Percentiles rank a stretch among this genome's conserved stretches.
These are phyloP conservation scores for Hyaloscypha bicolor DNA, from an alignment of 495 filamentous ascomycete genomes.

Conservation along the genomic window DNA sequence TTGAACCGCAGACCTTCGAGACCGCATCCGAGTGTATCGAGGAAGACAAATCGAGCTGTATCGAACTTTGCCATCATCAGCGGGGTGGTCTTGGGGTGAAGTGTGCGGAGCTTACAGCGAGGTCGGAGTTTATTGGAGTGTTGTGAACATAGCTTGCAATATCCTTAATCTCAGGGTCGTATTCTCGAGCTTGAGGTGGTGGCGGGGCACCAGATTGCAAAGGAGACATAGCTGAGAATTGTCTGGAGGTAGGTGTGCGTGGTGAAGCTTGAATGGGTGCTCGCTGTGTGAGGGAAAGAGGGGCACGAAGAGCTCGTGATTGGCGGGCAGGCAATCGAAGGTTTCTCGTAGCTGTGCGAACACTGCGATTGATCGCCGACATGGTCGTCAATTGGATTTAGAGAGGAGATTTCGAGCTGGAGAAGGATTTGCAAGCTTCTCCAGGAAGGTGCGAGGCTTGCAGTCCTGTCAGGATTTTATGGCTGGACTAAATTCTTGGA, in stretches of 20 bases:
- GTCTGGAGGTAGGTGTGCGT: slow-evolving; percentile 22
- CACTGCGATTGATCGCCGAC: slow-evolving; percentile 34
- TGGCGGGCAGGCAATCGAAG: slow-evolving; percentile 31
- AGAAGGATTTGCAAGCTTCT: slow-evolving; percentile 10
- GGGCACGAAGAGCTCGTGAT: slow-evolving; percentile 31
- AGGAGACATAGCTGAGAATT: slow-evolving; percentile 60
- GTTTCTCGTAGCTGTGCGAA: slow-evolving; percentile 32
- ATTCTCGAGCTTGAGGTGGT: slow-evolving; percentile 57
- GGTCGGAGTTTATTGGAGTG: slow-evolving; percentile 84
- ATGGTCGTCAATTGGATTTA: slow-evolving; percentile 28
- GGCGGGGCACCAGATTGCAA: slow-evolving; percentile 53
- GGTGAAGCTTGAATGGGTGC: slow-evolving; percentile 23
- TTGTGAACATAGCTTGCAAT: slow-evolving; percentile 94
- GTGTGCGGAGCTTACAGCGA: slow-evolving; percentile 69
- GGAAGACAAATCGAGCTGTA: slow-evolving; percentile 84
- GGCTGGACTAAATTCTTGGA: neutral
- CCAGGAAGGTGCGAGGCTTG: neutral
- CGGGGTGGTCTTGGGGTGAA: slow-evolving; percentile 19
- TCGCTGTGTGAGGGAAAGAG: slow-evolving; percentile 25
- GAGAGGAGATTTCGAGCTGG: slow-evolving; percentile 16
- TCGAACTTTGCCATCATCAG: slow-evolving; percentile 67
- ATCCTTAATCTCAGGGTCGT: slow-evolving; percentile 90
- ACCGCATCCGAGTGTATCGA: slow-evolving; percentile 96
- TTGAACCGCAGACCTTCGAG: slow-evolving; percentile 94
- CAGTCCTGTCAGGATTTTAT: neutral